Evolutionary conservation across 2,329 filamentous ascomycete genomes (phyloP).

Genomic region (Trichoderma pleuroti): DNA sequence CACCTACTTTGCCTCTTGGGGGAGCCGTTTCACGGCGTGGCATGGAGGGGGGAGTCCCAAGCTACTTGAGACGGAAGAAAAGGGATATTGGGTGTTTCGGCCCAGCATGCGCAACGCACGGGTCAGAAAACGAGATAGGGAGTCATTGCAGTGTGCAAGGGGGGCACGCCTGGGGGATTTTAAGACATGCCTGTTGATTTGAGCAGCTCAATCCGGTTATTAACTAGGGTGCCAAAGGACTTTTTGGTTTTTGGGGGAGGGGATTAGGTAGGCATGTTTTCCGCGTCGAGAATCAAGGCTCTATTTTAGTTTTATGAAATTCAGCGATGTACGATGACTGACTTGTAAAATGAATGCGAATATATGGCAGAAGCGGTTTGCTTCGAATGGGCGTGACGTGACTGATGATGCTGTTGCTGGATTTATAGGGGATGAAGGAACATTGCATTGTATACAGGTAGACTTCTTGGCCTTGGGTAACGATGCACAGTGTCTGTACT

Average conservation of each 20-base stretch:
- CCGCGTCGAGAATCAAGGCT: slow-evolving; percentile 14
- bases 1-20: not conserved
- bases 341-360: not conserved
- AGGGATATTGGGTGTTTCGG: not conserved
- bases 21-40: not conserved
- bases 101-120: not conserved
- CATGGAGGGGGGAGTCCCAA: not conserved
- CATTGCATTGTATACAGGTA: not conserved
- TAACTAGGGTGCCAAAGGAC: slow-evolving; percentile 1
- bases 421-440: not conserved
- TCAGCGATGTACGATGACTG: slow-evolving; percentile 11
- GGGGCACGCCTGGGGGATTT: not conserved
- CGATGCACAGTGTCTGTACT: not conserved
- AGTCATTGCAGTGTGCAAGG: not conserved
- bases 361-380: not conserved
- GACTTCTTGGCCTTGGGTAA: not conserved
- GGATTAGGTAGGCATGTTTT: slow-evolving; percentile 12
- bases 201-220: not conserved
- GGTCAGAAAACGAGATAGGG: slow-evolving; percentile 6
- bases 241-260: not conserved
- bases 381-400: not conserved
- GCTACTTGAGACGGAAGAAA: not conserved
- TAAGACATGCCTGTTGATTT: slow-evolving; percentile 1
- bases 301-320: slow-evolving; percentile 10
- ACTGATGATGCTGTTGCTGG: not conserved